Conservation (phyloP, 2,329 filamentous ascomycete species). For the Bipolaris oryzae region DNA sequence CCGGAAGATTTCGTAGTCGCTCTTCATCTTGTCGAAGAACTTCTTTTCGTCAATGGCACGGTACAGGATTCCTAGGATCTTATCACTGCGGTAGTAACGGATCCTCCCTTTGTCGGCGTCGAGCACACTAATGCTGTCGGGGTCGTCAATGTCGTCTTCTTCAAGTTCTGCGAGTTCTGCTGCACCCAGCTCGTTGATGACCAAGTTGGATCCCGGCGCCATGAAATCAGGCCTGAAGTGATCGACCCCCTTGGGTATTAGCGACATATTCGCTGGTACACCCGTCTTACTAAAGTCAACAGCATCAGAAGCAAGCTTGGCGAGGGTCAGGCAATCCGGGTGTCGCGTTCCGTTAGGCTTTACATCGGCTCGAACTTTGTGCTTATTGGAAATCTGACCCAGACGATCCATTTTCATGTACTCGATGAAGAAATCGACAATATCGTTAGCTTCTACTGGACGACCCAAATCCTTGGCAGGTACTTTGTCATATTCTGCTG, state of each 20-base stretch:
- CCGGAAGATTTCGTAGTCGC: conserved; percentile 18
- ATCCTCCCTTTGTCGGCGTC: conserved; percentile 51
- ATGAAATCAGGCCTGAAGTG: conserved; percentile 59
- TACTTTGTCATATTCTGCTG: conserved; percentile 72
- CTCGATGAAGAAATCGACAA: conserved; percentile 78
- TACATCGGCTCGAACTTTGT: conserved; percentile 52
- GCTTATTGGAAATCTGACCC: conserved; percentile 50
- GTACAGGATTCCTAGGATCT: conserved; percentile 73
- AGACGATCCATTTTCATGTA: conserved; percentile 53
- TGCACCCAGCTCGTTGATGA: conserved; percentile 43
- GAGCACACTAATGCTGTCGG: conserved; percentile 43
- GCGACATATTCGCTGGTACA: conserved; percentile 17
- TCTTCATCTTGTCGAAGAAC: conserved; percentile 56
- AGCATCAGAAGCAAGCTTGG: conserved; percentile 46
- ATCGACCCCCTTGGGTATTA: conserved; percentile 26
- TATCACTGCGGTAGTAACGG: conserved; percentile 70
- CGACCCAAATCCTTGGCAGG: conserved; percentile 65
- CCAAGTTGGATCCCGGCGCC: conserved; percentile 52
- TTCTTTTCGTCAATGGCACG: conserved; percentile 73
- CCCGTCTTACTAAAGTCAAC: conserved; percentile 43
- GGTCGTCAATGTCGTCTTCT: conserved; percentile 47
- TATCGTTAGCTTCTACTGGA: conserved; percentile 66
- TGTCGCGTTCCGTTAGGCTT: conserved; percentile 35
- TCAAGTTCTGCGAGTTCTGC: conserved; percentile 32
- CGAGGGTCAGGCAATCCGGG: conserved; percentile 46